Base-by-base conservation (phyloP, 805 yeast species). In the Kluyveromyces wickerhamii region DNA sequence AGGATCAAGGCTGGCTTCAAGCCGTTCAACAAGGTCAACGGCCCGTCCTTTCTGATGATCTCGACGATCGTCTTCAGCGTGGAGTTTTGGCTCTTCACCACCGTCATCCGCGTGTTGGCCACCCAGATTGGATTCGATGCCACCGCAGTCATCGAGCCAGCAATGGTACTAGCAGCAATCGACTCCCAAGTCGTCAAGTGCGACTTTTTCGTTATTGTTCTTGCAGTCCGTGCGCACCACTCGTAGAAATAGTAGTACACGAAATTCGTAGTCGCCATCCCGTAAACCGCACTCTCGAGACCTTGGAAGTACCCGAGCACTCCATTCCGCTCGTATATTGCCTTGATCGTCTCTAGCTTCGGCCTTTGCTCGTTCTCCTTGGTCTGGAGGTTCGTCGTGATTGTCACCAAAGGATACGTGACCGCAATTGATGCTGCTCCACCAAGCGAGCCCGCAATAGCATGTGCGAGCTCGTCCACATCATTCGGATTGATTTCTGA, bases 51-150 rank as follows among this genome's bases (percentile, higher is more conserved):
- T 46, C 72, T 68, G 38, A 77, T 60, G 34, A 88, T 81, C 15
- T 80, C 73, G 32, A 69, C 36, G 30, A 87, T 63, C 6, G 83
- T 72, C 32, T 61, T 61, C 26, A 82, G 44, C 1, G 88, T 75
- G 29, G 63, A 62, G 19, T 65, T 54, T n/a, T 45, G 48, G 23
- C 55, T 54, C 44, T 44, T 55, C 34, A 34, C 42, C 13, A 88
- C 86, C 47, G 94, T 83, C 72, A 80, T 76, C 52, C 95, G 71
- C 3, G 96, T 87, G 55, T 87, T 87, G 29, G 94, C 92, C 28
- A 87, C 94, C 96, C 96, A 87, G 46, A 85, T 76, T 16, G 96
- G 96, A 57, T 87, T 87, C 9, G 95, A 78, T 8, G 78, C 69
- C 14, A 82, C 63, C 32, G 87, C 82, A 3, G 96, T 86, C 24